phyloP scores from a whole-genome alignment of 2,329 filamentous ascomycete genomes.

The Aspergillus phoenicis region DNA sequence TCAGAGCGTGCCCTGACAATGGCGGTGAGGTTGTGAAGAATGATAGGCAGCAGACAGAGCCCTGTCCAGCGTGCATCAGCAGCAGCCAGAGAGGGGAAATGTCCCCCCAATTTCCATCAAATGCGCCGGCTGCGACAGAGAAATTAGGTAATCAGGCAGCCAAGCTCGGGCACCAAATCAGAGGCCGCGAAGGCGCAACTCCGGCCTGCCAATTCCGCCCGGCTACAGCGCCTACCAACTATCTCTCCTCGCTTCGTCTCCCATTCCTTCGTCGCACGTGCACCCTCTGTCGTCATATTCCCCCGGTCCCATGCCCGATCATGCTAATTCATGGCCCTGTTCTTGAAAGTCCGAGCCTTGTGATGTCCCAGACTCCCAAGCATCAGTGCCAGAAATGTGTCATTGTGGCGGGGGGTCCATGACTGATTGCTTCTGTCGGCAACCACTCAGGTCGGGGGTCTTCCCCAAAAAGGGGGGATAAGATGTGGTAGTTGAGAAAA shows the following conservation, averaged over 20 bases:
- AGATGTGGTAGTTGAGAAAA: not conserved
- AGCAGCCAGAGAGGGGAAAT: not conserved
- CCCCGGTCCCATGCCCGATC: not conserved
- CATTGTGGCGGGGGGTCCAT: not conserved
- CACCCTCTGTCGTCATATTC: conserved; percentile 7
- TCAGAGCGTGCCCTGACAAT: conserved; percentile 14
- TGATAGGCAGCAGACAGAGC: conserved; percentile 21
- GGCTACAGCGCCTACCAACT: conserved; percentile 15
- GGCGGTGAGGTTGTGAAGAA: conserved; percentile 20
- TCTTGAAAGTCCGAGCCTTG: conserved; percentile 8
- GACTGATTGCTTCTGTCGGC: not conserved
- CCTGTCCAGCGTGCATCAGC: conserved; percentile 16
- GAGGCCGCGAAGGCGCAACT: conserved; percentile 1
- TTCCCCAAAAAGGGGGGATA: not conserved
- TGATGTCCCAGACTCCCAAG: not conserved
- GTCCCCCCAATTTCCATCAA: conserved; percentile 10
- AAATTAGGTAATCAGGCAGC: conserved; percentile 25
- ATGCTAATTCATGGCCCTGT: not conserved
- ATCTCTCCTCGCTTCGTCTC: too few relatives aligned
- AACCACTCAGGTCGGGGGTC: not conserved
- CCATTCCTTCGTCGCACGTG: conserved; percentile 1
- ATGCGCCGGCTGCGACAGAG: conserved; percentile 25
- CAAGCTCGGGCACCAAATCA: conserved; percentile 18
- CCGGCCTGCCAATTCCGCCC: conserved; percentile 18
- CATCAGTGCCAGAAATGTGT: not conserved